Conservation (phyloP, 2,329 filamentous ascomycete genomes). For the Paecilomyces dactylethromorphus region DNA sequence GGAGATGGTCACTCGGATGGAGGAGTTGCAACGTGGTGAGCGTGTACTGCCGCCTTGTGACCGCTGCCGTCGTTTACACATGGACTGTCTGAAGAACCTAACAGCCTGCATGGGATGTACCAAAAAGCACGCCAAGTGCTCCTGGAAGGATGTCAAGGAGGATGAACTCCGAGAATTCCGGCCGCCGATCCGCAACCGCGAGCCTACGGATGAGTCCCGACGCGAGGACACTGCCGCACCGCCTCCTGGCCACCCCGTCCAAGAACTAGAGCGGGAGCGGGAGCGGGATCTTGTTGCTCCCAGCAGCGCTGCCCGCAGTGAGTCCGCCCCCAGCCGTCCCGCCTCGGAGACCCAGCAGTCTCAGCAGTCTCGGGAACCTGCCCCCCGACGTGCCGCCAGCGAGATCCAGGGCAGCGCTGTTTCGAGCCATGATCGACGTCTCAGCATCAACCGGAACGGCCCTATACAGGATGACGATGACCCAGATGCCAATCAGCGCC, state of each 20-base stretch:
- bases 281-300: neutral
- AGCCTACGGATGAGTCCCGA: slow-evolving; percentile 9
- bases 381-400: slow-evolving; percentile 31
- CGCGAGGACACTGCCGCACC: slow-evolving; percentile 8
- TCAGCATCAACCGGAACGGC: slow-evolving; percentile 12
- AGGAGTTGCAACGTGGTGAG: slow-evolving; percentile 66
- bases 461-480: slow-evolving; percentile 25
- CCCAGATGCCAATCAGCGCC: slow-evolving; percentile 31
- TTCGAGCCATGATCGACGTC: slow-evolving; percentile 12
- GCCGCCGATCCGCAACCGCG: slow-evolving; percentile 8
- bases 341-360: slow-evolving; percentile 15
- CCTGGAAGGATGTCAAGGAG: slow-evolving; percentile 73
- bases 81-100: slow-evolving; percentile 77
- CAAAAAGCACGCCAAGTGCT: slow-evolving; percentile 83
- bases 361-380: slow-evolving; percentile 17
- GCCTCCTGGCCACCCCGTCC: slow-evolving; percentile 1
- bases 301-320: neutral
- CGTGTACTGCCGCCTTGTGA: slow-evolving; percentile 77
- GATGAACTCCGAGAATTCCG: slow-evolving; percentile 51
- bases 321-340: slow-evolving; percentile 16
- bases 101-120: slow-evolving; percentile 84
- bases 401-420: slow-evolving; percentile 24
- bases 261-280: slow-evolving; percentile 6
- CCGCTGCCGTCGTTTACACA: slow-evolving; percentile 69
- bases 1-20: slow-evolving; percentile 68